Evolutionary conservation across 768 basidiomycete genomes (phyloP).

Genomic region (Lactarius evosmus): DNA sequence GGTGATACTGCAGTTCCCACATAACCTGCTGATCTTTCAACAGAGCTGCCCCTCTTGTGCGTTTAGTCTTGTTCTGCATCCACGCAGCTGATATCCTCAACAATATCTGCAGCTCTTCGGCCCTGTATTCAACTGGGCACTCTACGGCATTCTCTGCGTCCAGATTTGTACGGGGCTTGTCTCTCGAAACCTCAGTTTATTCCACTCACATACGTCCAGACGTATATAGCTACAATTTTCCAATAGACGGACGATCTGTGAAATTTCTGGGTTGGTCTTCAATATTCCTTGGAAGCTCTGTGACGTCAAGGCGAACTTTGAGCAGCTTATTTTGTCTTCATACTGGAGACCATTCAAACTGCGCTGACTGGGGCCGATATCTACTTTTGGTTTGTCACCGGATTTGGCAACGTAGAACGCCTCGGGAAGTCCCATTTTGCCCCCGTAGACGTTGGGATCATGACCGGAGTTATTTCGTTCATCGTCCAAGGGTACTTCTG

Average conservation of each 20-base stretch:
- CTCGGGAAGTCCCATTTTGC: background rate
- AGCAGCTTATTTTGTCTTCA: background rate
- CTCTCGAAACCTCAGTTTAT: background rate
- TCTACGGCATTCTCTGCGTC: background rate
- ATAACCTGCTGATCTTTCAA: background rate
- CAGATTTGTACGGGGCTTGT: background rate
- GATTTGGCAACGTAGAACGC: background rate
- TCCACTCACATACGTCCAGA: background rate
- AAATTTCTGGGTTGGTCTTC: background rate
- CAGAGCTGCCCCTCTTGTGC: background rate
- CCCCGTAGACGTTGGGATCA: background rate
- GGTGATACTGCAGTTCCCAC: too few species aligned
- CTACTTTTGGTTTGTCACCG: background rate
- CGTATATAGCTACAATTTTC: background rate
- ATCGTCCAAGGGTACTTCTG: background rate
- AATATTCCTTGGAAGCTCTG: background rate
- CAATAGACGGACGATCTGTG: background rate
- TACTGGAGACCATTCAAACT: background rate
- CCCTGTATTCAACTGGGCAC: background rate
- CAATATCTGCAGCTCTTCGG: background rate
- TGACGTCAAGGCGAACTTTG: background rate
- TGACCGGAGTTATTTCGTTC: background rate
- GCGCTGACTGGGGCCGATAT: background rate
- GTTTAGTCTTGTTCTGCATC: background rate
- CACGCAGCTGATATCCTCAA: background rate